Evolutionary conservation across 257 asterid genomes (phyloP), one percentile per base, ranked within the genome.

Genomic region (Nicotiana paniculata): DNA sequence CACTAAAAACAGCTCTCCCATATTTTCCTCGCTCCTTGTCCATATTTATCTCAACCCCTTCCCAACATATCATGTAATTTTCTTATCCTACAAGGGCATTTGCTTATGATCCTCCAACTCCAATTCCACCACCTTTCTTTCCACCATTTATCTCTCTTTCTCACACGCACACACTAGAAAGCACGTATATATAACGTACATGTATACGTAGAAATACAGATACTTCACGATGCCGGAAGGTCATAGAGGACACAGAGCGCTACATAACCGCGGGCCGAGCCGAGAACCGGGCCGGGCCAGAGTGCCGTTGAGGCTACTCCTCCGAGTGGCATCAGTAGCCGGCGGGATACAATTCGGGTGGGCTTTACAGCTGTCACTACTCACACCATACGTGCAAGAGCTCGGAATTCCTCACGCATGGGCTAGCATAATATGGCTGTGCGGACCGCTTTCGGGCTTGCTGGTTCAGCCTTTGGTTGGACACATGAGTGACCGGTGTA

Each of bases 291-390:
- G 30, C 46, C 81, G 81, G 53, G 51, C 15, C 16, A 18, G 90
- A 33, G 93, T 89, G 39, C 87, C 84, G 35, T 82, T 95, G n/a
- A 86, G 93, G 1, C 84, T 90, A 0, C 92, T 95, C 2, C 84
- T 95, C 55, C 95, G 98, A 62, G 91, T 92, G 2, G 89, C 99
- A 1, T 92, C 99, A 3, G 93, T 95, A 9, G 97, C 97, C 2
- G 85, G 97, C 77, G 99, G 99, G 39, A 93, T 95, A 24, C 99
- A 95, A 85, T 95, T 93, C 86, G 99, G 99, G 2, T 95, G 99
- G 99, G 99, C 99, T 17, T 85, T 95, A 39, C 98, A 95, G 77
- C 86, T 91, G 5, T 93, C 97, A 1, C 82, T 94, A 1, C 81
- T 94, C 26, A 93, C 97, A 8, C 98, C 98, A 0, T 94, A 94